Percentiles rank a stretch among this genome's conserved stretches.
Conservation (phyloP, 2,329 filamentous ascomycete genomes). For the Scedosporium apiospermum region DNA sequence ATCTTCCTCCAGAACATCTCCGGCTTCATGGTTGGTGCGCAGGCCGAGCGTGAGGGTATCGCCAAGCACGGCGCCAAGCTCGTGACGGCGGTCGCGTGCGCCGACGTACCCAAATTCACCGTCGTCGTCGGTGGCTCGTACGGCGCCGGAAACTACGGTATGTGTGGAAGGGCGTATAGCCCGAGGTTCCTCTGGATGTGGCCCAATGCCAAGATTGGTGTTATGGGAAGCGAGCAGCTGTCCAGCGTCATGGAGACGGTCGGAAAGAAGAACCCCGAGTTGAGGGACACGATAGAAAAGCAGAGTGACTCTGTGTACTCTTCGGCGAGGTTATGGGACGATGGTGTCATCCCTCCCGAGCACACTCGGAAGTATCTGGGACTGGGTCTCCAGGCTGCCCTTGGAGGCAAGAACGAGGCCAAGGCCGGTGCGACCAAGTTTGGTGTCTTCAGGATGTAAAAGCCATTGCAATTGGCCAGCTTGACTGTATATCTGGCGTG, state of each 20-base stretch:
- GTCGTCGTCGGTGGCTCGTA: constrained; percentile 91
- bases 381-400: constrained; percentile 59
- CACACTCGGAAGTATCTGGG: constrained; percentile 67
- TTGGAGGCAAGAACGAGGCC: constrained; percentile 57
- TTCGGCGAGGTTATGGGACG: constrained; percentile 81
- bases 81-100: constrained; percentile 88
- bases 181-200: constrained; percentile 92
- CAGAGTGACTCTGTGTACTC: constrained; percentile 88
- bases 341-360: constrained; percentile 69
- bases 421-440: constrained; percentile 58
- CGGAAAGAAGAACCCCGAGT: constrained; percentile 67
- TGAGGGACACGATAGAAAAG: constrained; percentile 76
- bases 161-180: constrained; percentile 93
- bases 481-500: not conserved
- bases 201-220: constrained; percentile 91
- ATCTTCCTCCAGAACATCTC: constrained; percentile 95
- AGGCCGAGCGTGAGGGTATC: constrained; percentile 89
- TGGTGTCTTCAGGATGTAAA: constrained; percentile 75
- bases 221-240: constrained; percentile 94
- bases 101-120: constrained; percentile 92
- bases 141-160: constrained; percentile 94
- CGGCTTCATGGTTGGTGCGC: constrained; percentile 94
- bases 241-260: constrained; percentile 92
- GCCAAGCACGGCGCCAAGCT: constrained; percentile 97
- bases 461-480: not conserved